Evolutionary conservation across 495 filamentous ascomycete genomes (phyloP), one percentile per base, ranked within the genome.

Genomic region (Usnea hakonensis): DNA sequence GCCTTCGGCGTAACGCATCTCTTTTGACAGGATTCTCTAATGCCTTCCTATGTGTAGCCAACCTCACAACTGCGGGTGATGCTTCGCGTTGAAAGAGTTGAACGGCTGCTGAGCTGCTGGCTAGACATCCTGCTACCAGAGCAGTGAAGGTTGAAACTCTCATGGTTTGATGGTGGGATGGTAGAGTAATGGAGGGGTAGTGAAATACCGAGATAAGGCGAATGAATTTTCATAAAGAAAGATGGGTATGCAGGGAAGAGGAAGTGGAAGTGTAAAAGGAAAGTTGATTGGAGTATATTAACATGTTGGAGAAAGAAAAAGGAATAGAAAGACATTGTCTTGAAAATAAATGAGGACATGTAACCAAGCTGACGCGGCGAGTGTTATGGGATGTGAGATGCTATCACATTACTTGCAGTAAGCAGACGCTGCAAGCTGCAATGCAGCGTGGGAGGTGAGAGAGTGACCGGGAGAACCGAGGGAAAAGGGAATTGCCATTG

Each of bases 11-110:
- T 16, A 65, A 68, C 58, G 76, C 73, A 65, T 76, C 68, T 21
- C 66, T 57, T 35, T 50, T 57, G 3, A 73, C 67, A 1, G 74
- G 77, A 60, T 77, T 60, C 2, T 61, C 9, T 1, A 76, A 40
- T 43, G 74, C 65, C 38, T 72, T 78, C 37, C 77, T 76, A 36
- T 74, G 56, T 30, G 77, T 76, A 58, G 73, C 68, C 19, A 81
- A 66, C n/a, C 66, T 46, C 40, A 79, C 67, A 53, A 78, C 71
- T 4, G 72, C 68, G 5, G 77, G 75, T 48, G 40, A n/a, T 11
- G 48, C 14, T 44, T 50, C 21, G 11, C 43, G 53, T 36, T 57
- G 28, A 33, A 46, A 16, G 21, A 50, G 54, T 8, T 57, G 33
- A n/a, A 62, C 35, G 41, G 53, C 54, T 11, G 60, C 30, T 48